phyloP scores from a whole-genome alignment of 2,329 filamentous ascomycete genomes.

The Chalaropsis ovoidea region DNA sequence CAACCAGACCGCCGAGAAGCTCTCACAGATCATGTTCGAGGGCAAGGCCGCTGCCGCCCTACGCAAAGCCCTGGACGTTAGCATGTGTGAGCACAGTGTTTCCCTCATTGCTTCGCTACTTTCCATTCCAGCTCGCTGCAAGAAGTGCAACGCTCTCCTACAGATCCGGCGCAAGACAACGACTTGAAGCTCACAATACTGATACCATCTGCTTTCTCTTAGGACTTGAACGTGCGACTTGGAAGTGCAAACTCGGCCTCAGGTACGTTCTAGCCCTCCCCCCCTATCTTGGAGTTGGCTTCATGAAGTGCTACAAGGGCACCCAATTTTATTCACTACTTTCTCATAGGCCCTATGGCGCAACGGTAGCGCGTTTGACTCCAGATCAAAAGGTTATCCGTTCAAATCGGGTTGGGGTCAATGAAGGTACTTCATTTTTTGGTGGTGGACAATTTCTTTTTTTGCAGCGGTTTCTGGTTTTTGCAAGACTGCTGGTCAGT shows the following conservation, averaged over 20 bases:
- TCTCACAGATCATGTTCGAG: constrained; percentile 6
- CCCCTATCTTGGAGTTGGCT: neutral
- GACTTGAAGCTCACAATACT: neutral
- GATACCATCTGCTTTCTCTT: neutral
- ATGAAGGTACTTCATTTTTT: neutral
- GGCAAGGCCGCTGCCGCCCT: neutral
- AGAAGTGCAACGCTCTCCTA: constrained; percentile 4
- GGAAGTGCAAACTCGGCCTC: neutral
- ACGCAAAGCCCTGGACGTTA: neutral
- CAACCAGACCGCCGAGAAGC: constrained; percentile 21
- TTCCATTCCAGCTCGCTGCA: constrained; percentile 2
- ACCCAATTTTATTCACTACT: neutral
- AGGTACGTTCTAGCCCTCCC: neutral
- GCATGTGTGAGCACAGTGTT: constrained; percentile 12
- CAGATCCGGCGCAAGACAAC: neutral
- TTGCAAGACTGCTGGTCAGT: no score
- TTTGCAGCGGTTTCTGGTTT: no score
- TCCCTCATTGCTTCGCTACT: neutral
- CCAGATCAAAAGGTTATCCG: constrained; percentile 24
- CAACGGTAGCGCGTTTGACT: constrained; percentile 25
- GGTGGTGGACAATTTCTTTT: no score
- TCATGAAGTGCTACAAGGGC: neutral
- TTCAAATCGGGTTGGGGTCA: constrained; percentile 25
- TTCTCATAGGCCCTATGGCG: constrained; percentile 18
- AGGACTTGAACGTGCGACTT: neutral